phyloP scores from a whole-genome alignment of 2,329 filamentous ascomycete genomes.

The Neopestalotiopsis sp. region DNA sequence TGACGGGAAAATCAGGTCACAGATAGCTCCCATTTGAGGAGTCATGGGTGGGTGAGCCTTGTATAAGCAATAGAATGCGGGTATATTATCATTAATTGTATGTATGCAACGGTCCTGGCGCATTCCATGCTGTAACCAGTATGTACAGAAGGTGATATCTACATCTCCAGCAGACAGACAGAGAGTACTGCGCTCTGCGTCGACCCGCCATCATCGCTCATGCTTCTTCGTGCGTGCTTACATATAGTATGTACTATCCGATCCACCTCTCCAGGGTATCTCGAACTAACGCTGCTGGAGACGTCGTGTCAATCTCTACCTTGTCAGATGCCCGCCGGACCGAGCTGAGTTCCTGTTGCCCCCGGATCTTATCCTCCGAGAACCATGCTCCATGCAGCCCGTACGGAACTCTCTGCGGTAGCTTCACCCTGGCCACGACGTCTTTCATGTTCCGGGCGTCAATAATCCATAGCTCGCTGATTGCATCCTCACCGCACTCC shows the following conservation, averaged over 20 bases:
- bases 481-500: conserved; percentile 48
- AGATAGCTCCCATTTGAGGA: too few species aligned
- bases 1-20: too few species aligned
- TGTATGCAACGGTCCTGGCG: too few species aligned
- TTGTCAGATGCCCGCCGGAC: conserved; percentile 26
- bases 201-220: too few species aligned
- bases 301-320: conserved; percentile 29
- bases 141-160: too few species aligned
- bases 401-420: conserved; percentile 74
- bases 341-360: conserved; percentile 45
- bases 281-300: conserved; percentile 31
- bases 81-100: too few species aligned
- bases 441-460: conserved; percentile 67
- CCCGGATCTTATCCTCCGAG: conserved; percentile 53
- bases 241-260: conserved; percentile 22
- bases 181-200: too few species aligned
- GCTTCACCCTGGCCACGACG: conserved; percentile 60
- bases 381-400: conserved; percentile 72
- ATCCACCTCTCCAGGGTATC: conserved; percentile 30
- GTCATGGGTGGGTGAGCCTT: too few species aligned
- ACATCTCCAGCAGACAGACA: too few species aligned
- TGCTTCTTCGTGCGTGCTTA: too few species aligned
- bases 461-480: conserved; percentile 72
- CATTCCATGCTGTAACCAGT: too few species aligned
- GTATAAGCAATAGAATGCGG: too few species aligned